These are phyloP conservation scores for Malus hybrid DNA, from an alignment of 331 rosid species.

Conservation along the genomic window DNA sequence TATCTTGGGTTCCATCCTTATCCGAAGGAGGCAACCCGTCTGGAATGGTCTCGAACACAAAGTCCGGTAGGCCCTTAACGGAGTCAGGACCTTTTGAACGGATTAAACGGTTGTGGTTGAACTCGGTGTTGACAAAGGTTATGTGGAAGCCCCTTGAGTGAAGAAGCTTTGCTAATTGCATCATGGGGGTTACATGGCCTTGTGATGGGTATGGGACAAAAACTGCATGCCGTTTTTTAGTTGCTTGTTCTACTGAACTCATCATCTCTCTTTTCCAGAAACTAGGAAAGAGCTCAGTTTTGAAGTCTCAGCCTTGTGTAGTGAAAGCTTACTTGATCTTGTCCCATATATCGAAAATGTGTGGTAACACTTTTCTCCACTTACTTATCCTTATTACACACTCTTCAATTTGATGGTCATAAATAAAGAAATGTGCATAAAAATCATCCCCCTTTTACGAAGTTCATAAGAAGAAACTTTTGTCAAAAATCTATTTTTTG, in stretches of 20 bases:
- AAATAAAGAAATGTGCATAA: too few species aligned
- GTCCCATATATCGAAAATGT: too few species aligned
- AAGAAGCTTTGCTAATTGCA: slow-evolving; percentile 42
- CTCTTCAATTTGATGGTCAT: too few species aligned
- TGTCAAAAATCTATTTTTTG: too few species aligned
- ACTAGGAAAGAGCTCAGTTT: too few species aligned
- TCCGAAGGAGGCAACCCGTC: slow-evolving; percentile 48
- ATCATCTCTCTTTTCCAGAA: not conserved
- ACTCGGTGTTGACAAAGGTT: slow-evolving; percentile 47
- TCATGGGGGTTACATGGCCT: slow-evolving; percentile 44
- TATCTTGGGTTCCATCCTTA: slow-evolving; percentile 39
- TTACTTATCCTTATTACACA: too few species aligned
- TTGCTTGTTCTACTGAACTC: not conserved
- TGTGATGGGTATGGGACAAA: slow-evolving; percentile 47
- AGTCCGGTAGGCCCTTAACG: slow-evolving; percentile 15
- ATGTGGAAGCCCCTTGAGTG: slow-evolving; percentile 35
- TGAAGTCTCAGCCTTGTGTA: too few species aligned
- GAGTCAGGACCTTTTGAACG: slow-evolving; percentile 25
- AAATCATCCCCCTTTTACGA: too few species aligned
- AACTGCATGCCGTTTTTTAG: slow-evolving; percentile 25
- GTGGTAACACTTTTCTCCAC: too few species aligned
- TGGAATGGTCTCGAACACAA: slow-evolving; percentile 36
- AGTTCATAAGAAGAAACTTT: too few species aligned
- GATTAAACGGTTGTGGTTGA: slow-evolving; percentile 31
- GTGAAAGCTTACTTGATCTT: too few species aligned